Base-by-base conservation (phyloP, 768 basidiomycete species). In the Chlorophyllum brunneum region DNA sequence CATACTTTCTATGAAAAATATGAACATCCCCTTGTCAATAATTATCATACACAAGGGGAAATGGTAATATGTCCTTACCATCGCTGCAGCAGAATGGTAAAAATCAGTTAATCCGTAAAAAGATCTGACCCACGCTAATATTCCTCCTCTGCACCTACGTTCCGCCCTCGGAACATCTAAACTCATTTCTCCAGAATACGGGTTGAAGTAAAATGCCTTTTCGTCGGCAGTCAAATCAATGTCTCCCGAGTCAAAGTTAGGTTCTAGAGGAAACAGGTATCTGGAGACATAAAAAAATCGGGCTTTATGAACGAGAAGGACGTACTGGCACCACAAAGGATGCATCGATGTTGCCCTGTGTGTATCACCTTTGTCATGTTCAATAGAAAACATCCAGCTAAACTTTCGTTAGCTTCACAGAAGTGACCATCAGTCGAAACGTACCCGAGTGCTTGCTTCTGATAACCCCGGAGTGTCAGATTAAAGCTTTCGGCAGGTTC, bases 321-420 rank as follows among this genome's bases (percentile, higher is more conserved):
- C 83, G 61, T 63, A 98, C 92, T 92, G 82, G 72, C 86, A 86
- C 95, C 95, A 98, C 6, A 98, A 68, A 2, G 95, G 95, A 66
- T 98, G 92, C 79, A 98, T 85, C 4, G 87, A 88, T 13, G 65
- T 73, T 11, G 78, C 78, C 63, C 85, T 79, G 48, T 87, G 78
- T 58, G 82, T 88, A 50, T 86, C 82, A 56, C 76, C 73, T 16
- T 82, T 75, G 2, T 88, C 89, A 2, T 77, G 80, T 69, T 98
- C 95, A 48, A 93, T 74, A 2, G 88, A 87, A 58, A 83, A 72
- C 94, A 97, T 94, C 95, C 95, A 98, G 31, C 90, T 92, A 52
- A 47, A n/a, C 24, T n/a, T 31, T 27, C 47, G 18, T 48, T 43
- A 51, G 23, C 15, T 22, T 40, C 31, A 27, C 43, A 33, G 15